These are phyloP conservation scores for Pyricularia sp. DNA, from an alignment of 2,329 filamentous ascomycete species.

Conservation along the genomic window DNA sequence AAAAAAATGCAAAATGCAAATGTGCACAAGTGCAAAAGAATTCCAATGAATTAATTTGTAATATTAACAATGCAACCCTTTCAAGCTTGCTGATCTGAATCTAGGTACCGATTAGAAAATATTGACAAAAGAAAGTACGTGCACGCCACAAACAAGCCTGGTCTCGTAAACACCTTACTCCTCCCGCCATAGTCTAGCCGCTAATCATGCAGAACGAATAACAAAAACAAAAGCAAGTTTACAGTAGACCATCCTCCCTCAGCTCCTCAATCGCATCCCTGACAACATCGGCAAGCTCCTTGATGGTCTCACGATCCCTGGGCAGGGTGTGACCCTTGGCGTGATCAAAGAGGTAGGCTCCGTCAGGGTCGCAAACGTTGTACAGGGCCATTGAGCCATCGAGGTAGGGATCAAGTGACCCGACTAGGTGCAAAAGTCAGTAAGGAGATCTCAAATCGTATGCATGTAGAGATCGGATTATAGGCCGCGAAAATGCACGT, in stretches of 20 bases:
- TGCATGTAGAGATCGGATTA: neutral
- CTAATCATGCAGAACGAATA: neutral
- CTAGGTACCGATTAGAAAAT: neutral
- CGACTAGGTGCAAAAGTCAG: slow-evolving; percentile 24
- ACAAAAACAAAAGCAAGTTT: neutral
- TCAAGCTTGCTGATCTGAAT: neutral
- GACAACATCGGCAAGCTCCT: slow-evolving; percentile 35
- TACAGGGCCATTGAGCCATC: slow-evolving; percentile 51
- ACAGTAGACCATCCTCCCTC: slow-evolving; percentile 10
- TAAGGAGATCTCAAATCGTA: neutral
- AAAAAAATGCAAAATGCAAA: neutral
- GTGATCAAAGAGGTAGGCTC: slow-evolving; percentile 52
- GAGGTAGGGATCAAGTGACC: slow-evolving; percentile 49
- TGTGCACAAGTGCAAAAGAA: neutral
- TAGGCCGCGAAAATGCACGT: neutral
- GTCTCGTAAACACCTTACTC: neutral
- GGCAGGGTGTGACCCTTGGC: slow-evolving; percentile 56
- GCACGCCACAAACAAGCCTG: neutral
- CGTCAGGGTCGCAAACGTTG: slow-evolving; percentile 51
- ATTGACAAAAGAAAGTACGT: neutral
- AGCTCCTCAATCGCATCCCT: slow-evolving; percentile 18
- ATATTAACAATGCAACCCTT: neutral
- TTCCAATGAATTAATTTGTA: neutral
- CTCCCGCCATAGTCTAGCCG: neutral
- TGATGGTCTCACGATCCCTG: slow-evolving; percentile 37